These are phyloP conservation scores for Lichtheimia ornata DNA, from an alignment of 371 early-diverging fungal species.

Conservation along the genomic window DNA sequence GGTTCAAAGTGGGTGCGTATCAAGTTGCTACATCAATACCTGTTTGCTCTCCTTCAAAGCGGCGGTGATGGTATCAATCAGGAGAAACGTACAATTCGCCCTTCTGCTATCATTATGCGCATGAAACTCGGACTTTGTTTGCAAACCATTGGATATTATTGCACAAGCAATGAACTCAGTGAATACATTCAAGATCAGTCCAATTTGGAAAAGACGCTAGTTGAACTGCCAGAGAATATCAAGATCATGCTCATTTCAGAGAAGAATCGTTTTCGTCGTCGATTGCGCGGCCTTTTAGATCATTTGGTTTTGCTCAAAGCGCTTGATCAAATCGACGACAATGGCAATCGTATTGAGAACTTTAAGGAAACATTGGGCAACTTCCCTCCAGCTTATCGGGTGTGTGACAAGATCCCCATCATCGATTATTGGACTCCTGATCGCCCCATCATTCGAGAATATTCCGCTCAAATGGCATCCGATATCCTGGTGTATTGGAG, in stretches of 20 bases:
- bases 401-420: slow-evolving; percentile 11
- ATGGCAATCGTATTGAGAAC: background rate
- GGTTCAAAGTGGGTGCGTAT: slow-evolving; percentile 39
- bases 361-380: background rate
- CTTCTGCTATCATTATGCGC: slow-evolving; percentile 11
- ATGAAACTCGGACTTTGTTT: slow-evolving; percentile 21
- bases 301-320: slow-evolving; percentile 5
- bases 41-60: slow-evolving; percentile 22
- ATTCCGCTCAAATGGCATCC: slow-evolving; percentile 11
- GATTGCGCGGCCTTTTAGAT: slow-evolving; percentile 14
- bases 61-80: slow-evolving; percentile 16
- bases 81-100: slow-evolving; percentile 11
- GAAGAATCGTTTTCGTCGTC: slow-evolving; percentile 19
- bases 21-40: slow-evolving; percentile 41
- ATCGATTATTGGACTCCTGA: slow-evolving; percentile 8
- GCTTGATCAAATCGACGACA: background rate
- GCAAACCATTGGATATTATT: slow-evolving; percentile 25
- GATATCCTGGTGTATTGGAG: slow-evolving; percentile 41
- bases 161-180: background rate
- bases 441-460: slow-evolving; percentile 17
- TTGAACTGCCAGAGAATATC: slow-evolving; percentile 19
- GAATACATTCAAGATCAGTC: slow-evolving; percentile 15
- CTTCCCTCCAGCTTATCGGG: slow-evolving; percentile 3
- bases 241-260: slow-evolving; percentile 6
- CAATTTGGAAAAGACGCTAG: slow-evolving; percentile 1